phyloP scores from a whole-genome alignment of 2,329 filamentous ascomycete species.

The Microdochium paspali region DNA sequence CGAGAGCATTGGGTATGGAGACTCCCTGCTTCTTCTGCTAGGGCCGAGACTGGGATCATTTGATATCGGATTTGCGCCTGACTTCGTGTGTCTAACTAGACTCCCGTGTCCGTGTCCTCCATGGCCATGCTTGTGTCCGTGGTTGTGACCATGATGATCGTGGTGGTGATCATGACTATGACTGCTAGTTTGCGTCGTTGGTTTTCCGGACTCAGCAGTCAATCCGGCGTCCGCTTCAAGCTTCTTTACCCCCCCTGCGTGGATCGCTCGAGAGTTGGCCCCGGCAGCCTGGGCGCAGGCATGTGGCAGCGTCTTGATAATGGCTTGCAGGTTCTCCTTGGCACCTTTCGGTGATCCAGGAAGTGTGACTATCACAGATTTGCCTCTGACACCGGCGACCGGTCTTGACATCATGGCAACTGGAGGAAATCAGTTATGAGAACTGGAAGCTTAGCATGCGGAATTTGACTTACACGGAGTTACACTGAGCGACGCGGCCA shows the following conservation, averaged over 20 bases:
- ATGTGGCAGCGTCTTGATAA: slow-evolving; percentile 86
- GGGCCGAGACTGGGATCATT: slow-evolving; percentile 53
- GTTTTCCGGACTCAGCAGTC: slow-evolving; percentile 11
- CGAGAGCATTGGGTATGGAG: slow-evolving; percentile 85
- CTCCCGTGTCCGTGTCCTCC: slow-evolving; percentile 49
- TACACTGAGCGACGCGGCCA: slow-evolving; percentile 71
- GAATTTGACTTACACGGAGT: slow-evolving; percentile 67
- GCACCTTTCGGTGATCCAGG: slow-evolving; percentile 94
- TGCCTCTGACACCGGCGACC: slow-evolving; percentile 77
- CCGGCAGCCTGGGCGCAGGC: slow-evolving; percentile 88
- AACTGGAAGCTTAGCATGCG: not conserved
- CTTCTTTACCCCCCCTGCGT: slow-evolving; percentile 72
- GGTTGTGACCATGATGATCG: slow-evolving; percentile 42
- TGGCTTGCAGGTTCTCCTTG: slow-evolving; percentile 80
- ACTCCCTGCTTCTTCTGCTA: slow-evolving; percentile 69
- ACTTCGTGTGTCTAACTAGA: slow-evolving; percentile 65
- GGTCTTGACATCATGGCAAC: slow-evolving; percentile 96
- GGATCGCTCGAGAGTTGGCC: slow-evolving; percentile 68
- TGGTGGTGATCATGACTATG: slow-evolving; percentile 29
- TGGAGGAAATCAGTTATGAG: slow-evolving; percentile 23
- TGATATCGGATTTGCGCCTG: slow-evolving; percentile 45
- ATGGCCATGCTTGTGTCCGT: slow-evolving; percentile 43
- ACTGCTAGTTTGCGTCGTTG: too few relatives aligned
- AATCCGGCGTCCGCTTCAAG: slow-evolving; percentile 78
- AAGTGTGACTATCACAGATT: slow-evolving; percentile 75